Percentiles rank a stretch among this genome's conserved stretches.
Evolutionary conservation across 129 eudicot species (phyloP).

Genomic region (Pittosporum tobira): DNA sequence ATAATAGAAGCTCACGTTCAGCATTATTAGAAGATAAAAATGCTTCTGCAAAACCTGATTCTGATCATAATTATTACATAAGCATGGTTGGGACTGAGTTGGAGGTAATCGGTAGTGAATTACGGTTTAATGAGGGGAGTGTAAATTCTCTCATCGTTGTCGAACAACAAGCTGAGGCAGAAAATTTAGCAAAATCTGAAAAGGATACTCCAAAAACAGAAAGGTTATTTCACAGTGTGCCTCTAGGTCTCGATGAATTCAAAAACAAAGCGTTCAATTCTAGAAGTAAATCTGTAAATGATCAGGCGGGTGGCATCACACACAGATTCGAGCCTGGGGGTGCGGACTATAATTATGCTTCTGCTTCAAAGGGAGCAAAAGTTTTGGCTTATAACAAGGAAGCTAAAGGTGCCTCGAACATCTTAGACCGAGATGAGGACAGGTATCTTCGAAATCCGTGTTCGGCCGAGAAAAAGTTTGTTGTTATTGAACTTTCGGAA

Average conservation of each 20-base stretch:
- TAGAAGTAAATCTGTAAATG: constrained; percentile 35
- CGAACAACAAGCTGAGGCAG: constrained; percentile 13
- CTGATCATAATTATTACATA: constrained; percentile 22
- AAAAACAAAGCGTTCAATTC: constrained; percentile 69
- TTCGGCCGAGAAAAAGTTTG: constrained; percentile 84
- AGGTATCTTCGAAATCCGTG: constrained; percentile 95
- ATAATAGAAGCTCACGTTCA: constrained; percentile 16
- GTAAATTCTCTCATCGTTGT: neutral
- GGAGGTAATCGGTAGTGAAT: constrained; percentile 16
- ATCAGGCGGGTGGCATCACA: constrained; percentile 50
- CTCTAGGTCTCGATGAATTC: constrained; percentile 75
- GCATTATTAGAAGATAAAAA: constrained; percentile 16
- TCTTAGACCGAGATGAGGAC: constrained; percentile 72
- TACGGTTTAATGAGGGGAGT: constrained; percentile 6
- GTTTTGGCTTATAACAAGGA: constrained; percentile 86
- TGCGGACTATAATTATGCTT: constrained; percentile 81
- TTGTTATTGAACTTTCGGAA: constrained; percentile 89
- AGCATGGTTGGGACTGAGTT: constrained; percentile 13
- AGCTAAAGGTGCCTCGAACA: constrained; percentile 93
- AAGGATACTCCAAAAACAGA: constrained; percentile 37
- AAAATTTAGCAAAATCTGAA: constrained; percentile 13
- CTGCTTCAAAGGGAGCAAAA: constrained; percentile 90
- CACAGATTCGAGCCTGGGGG: constrained; percentile 97
- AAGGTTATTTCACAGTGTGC: constrained; percentile 38
- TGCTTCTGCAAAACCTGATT: constrained; percentile 17